Evolutionary conservation across 345 rosid species (phyloP).

Genomic region (Eucalyptus dawsonii): DNA sequence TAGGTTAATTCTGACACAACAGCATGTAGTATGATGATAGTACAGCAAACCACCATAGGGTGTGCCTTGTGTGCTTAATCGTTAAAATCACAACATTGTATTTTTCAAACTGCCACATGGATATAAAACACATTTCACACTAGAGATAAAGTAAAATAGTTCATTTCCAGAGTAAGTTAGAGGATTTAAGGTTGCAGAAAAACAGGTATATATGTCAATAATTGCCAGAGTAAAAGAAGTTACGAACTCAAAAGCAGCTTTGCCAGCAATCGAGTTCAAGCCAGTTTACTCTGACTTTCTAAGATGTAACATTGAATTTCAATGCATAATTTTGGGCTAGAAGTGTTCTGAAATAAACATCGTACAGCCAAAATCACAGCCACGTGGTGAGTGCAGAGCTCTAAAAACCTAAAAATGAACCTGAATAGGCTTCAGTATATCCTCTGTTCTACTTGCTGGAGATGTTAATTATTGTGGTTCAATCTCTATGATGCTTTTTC

Average conservation of each 20-base stretch:
- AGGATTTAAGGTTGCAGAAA: background rate
- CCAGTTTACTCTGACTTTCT: background rate
- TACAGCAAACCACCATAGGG: background rate
- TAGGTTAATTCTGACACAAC: background rate
- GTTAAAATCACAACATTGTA: background rate
- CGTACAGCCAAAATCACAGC: background rate
- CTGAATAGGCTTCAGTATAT: background rate
- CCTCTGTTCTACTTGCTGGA: background rate
- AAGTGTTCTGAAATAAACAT: background rate
- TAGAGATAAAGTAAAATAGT: background rate
- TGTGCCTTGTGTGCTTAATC: background rate
- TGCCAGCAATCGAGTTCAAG: background rate
- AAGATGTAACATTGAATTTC: background rate
- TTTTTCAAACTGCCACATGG: background rate
- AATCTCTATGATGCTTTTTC: background rate
- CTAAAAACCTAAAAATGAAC: background rate
- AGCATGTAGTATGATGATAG: background rate
- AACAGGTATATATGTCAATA: background rate
- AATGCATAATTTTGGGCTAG: background rate
- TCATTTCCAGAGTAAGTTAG: background rate
- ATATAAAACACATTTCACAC: background rate
- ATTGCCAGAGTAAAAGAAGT: background rate
- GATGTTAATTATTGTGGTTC: background rate
- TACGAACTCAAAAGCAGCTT: background rate
- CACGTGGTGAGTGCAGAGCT: background rate